These are phyloP conservation scores for Geotrichum klebahnii DNA, from an alignment of 1,139 yeast genomes.

Conservation along the genomic window DNA sequence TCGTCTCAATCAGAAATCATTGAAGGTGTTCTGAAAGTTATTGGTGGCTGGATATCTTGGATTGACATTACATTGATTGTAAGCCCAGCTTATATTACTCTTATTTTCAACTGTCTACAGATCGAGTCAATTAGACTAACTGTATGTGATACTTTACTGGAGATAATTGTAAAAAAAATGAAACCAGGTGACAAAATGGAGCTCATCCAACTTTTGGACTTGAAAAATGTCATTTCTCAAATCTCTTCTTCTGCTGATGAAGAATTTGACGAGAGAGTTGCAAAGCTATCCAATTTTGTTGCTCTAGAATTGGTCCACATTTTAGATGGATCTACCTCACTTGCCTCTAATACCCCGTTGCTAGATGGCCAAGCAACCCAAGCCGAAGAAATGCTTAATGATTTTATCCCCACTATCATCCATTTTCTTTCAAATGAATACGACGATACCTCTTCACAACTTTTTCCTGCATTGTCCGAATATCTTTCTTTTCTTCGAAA, in stretches of 20 bases:
- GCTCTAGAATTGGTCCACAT: constrained; percentile 71
- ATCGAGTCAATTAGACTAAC: constrained; percentile 42
- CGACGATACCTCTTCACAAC: constrained; percentile 82
- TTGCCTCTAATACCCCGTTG: constrained; percentile 28
- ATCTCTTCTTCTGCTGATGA: constrained; percentile 46
- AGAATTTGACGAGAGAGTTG: constrained; percentile 72
- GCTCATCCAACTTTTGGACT: constrained; percentile 62
- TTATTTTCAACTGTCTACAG: constrained; percentile 60
- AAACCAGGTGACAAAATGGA: constrained; percentile 79
- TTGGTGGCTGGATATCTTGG: constrained; percentile 92
- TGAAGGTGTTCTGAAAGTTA: constrained; percentile 57
- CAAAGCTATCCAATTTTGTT: constrained; percentile 68
- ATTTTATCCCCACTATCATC: constrained; percentile 68
- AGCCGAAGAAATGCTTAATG: constrained; percentile 51
- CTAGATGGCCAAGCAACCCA: constrained; percentile 23
- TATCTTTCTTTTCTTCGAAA: constrained; percentile 70
- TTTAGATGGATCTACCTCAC: constrained; percentile 48
- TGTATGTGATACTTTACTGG: constrained; percentile 71
- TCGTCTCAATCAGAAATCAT: constrained; percentile 44
- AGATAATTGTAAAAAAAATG: constrained; percentile 89
- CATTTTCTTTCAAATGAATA: constrained; percentile 72
- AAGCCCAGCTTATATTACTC: constrained; percentile 57
- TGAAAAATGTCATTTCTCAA: constrained; percentile 52
- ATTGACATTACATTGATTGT: constrained; percentile 82
- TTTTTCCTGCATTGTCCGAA: constrained; percentile 73